Conservation (phyloP, 768 basidiomycete genomes). For the Mycena vulgaris region DNA sequence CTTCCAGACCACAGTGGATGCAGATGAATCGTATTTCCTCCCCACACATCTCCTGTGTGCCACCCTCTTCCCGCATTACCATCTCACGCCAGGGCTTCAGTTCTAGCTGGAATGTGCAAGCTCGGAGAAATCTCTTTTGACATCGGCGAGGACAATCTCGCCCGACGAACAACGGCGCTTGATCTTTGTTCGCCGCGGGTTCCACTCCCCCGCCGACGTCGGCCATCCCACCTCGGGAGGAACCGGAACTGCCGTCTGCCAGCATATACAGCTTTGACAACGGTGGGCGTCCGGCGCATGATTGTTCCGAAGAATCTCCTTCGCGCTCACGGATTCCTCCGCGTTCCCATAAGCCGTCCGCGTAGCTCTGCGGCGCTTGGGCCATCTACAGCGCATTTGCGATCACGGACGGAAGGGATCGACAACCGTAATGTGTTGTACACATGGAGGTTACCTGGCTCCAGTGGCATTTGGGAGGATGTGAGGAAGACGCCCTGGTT, state of each 20-base stretch:
- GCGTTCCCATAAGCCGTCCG: not conserved
- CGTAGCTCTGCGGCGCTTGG: not conserved
- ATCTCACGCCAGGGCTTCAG: not conserved
- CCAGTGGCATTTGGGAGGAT: not conserved
- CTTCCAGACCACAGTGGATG: not conserved
- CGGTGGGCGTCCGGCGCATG: not conserved
- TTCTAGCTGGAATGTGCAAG: not conserved
- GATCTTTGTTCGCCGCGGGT: too few species aligned
- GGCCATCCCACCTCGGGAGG: not conserved
- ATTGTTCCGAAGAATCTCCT: conserved; percentile 31
- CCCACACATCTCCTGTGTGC: too few species aligned
- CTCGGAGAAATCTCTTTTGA: conserved; percentile 17
- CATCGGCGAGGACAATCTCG: not conserved
- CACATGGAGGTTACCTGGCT: not conserved
- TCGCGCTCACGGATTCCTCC: too few species aligned
- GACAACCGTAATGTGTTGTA: not conserved
- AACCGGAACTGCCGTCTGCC: conserved; percentile 1
- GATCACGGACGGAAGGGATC: not conserved
- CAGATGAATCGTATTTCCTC: too few species aligned
- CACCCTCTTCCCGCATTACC: too few species aligned
- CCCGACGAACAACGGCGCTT: not conserved
- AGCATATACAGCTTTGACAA: not conserved
- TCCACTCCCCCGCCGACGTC: not conserved
- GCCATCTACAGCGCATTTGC: not conserved
- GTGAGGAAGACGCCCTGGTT: conserved; percentile 13